A percentile compares a stretch with the other conserved stretches of the same genome.
phyloP scores from a whole-genome alignment of 140 eudicot species.

The Oenanthe javanica region DNA sequence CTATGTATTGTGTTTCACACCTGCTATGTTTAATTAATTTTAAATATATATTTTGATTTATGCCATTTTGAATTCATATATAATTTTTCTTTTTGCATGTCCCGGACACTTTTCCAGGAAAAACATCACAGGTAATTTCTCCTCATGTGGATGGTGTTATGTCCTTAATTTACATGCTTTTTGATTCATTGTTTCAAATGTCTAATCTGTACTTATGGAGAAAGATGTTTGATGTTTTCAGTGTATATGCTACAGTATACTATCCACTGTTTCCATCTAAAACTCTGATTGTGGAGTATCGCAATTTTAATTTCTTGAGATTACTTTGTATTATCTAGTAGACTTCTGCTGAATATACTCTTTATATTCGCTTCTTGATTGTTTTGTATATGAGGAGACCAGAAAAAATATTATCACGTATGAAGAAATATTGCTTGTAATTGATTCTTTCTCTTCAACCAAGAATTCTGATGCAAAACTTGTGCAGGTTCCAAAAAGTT shows the following conservation, averaged over 20 bases:
- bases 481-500: constrained; percentile 67
- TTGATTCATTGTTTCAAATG: neutral
- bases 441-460: neutral
- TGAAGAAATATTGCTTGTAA: neutral
- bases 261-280: neutral
- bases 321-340: neutral
- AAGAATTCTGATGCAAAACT: constrained; percentile 9
- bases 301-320: neutral
- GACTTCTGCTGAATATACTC: neutral
- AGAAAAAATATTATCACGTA: neutral
- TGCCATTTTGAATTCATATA: constrained; percentile 13
- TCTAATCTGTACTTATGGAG: neutral
- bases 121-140: constrained; percentile 65
- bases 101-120: constrained; percentile 52
- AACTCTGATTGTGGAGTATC: neutral
- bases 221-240: neutral
- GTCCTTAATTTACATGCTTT: neutral
- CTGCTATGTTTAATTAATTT: neutral
- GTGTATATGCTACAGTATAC: neutral
- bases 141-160: no score
- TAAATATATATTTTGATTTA: neutral
- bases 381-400: neutral
- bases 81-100: constrained; percentile 37
- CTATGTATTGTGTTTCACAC: neutral
- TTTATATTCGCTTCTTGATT: neutral